A percentile compares a stretch with the other conserved stretches of the same genome.
These are phyloP conservation scores for Parachlorella kessleri DNA, from an alignment of 139 green algal genomes.

Conservation along the genomic window DNA sequence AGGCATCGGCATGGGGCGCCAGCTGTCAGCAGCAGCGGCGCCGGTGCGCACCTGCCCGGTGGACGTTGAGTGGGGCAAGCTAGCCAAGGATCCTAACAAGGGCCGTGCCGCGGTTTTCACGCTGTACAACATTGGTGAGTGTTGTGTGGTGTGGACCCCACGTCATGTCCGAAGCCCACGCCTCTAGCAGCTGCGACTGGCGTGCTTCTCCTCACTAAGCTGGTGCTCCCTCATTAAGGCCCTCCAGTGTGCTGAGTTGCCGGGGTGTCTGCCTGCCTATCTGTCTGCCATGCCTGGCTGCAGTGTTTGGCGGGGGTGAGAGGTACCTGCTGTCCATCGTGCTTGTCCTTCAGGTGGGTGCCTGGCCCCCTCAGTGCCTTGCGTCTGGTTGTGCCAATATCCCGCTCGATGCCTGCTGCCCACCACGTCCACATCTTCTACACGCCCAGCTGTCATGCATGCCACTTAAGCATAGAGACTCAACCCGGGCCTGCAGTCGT, in stretches of 20 bases:
- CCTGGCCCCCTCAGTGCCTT: too few species aligned
- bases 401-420: too few species aligned
- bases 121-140: conserved; percentile 25
- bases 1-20: too few species aligned
- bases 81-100: conserved; percentile 9
- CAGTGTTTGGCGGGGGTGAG: conserved; percentile 35
- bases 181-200: too few species aligned
- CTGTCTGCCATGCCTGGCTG: not conserved
- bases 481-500: too few species aligned
- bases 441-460: too few species aligned
- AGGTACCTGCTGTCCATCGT: conserved; percentile 27
- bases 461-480: too few species aligned
- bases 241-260: not conserved
- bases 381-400: too few species aligned
- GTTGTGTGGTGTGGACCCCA: not conserved
- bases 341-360: conserved; percentile 19
- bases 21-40: too few species aligned
- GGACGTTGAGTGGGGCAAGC: not conserved
- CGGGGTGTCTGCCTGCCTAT: not conserved
- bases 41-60: not conserved
- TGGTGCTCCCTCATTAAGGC: not conserved
- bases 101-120: conserved; percentile 18
- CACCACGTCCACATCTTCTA: too few species aligned
- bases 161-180: too few species aligned
- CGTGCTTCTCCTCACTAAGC: not conserved